phyloP scores from a whole-genome alignment of 2,329 filamentous ascomycete species.

The Xylaria polymorpha region DNA sequence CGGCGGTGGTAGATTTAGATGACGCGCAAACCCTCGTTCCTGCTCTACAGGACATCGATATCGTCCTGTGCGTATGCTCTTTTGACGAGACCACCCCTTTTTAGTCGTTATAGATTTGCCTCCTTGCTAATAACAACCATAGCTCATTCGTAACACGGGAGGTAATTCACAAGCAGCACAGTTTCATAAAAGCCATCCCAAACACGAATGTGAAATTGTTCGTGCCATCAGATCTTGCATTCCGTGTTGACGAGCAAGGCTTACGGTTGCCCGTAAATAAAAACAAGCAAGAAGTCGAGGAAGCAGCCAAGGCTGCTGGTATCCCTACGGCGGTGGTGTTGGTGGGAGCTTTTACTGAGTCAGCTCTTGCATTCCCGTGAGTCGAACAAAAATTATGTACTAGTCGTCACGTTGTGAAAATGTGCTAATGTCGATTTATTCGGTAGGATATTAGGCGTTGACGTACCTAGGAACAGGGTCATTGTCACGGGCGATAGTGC shows the following conservation, averaged over 20 bases:
- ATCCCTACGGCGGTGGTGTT: constrained; percentile 43
- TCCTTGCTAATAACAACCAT: constrained; percentile 13
- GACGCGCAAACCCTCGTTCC: constrained; percentile 37
- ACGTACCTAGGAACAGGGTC: constrained; percentile 40
- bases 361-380: constrained; percentile 42
- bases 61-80: constrained; percentile 40
- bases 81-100: background rate
- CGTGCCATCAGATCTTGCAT: constrained; percentile 47
- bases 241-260: constrained; percentile 43
- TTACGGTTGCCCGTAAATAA: constrained; percentile 42
- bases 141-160: constrained; percentile 46
- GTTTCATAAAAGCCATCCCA: constrained; percentile 47
- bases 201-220: constrained; percentile 46
- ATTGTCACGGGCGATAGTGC: constrained; percentile 43
- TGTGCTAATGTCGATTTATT: constrained; percentile 12
- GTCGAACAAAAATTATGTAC: background rate
- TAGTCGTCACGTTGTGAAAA: background rate
- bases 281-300: constrained; percentile 44
- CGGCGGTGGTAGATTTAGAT: constrained; percentile 39
- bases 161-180: constrained; percentile 42
- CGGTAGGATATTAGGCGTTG: constrained; percentile 41
- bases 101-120: background rate
- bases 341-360: constrained; percentile 46
- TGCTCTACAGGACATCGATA: constrained; percentile 43
- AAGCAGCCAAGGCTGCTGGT: constrained; percentile 41